These are phyloP conservation scores for Xylaria sp. DNA, from an alignment of 2,329 filamentous ascomycete species.

Conservation along the genomic window DNA sequence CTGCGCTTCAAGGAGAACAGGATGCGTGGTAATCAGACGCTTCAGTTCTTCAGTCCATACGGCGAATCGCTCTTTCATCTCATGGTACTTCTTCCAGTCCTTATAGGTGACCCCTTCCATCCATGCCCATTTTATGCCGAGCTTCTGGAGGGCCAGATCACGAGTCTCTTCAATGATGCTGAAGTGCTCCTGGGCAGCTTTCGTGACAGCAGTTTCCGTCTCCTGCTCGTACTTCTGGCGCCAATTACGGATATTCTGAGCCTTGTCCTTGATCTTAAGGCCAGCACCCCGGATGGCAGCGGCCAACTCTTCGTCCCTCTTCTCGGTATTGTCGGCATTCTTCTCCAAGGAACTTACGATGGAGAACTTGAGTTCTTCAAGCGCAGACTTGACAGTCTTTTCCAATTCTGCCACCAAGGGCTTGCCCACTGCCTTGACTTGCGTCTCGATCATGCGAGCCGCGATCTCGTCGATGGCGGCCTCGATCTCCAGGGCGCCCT, in stretches of 20 bases:
- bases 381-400: conserved; percentile 64
- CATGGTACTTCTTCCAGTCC: conserved; percentile 94
- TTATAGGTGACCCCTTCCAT: conserved; percentile 95
- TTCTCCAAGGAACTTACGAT: conserved; percentile 68
- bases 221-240: conserved; percentile 71
- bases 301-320: conserved; percentile 48
- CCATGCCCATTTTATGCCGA: conserved; percentile 94
- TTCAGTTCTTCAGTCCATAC: conserved; percentile 85
- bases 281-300: conserved; percentile 67
- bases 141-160: conserved; percentile 83
- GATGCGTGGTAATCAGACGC: conserved; percentile 72
- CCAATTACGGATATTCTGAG: conserved; percentile 78
- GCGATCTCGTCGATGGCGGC: conserved; percentile 64
- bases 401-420: conserved; percentile 70
- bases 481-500: conserved; percentile 75
- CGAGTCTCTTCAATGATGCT: conserved; percentile 81
- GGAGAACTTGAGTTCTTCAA: conserved; percentile 66
- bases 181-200: conserved; percentile 78
- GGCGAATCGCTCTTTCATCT: conserved; percentile 78
- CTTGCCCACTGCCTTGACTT: conserved; percentile 67
- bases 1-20: conserved; percentile 69
- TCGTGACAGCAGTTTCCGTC: conserved; percentile 67
- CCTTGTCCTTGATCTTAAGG: conserved; percentile 72
- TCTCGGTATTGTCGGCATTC: conserved; percentile 47
- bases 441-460: conserved; percentile 59